A percentile compares a stretch with the other conserved stretches of the same genome.
Evolutionary conservation across 257 asterid genomes (phyloP).

Genomic region (Jaltomata sinuosa): DNA sequence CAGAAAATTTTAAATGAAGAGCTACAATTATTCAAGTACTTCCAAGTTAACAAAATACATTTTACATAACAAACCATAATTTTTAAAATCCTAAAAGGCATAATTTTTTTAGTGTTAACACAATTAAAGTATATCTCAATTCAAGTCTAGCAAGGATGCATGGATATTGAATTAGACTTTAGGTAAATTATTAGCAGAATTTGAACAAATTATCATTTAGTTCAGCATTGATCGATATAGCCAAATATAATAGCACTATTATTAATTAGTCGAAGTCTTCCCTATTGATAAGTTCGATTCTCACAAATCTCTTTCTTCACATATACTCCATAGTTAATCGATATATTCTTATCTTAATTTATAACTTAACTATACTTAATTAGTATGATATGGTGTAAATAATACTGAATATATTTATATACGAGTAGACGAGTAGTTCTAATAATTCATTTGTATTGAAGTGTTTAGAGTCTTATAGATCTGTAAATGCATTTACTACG

Average conservation of each 20-base stretch:
- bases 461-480: not conserved
- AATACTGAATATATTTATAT: not conserved
- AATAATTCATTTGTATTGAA: not conserved
- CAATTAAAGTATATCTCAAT: not conserved
- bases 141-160: not conserved
- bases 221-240: not conserved
- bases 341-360: not conserved
- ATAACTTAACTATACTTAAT: no score
- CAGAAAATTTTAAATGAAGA: not conserved
- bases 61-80: not conserved
- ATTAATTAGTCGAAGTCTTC: no score
- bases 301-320: not conserved
- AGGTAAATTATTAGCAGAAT: not conserved
- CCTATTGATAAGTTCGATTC: no score
- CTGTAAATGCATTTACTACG: not conserved
- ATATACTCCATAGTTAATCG: not conserved
- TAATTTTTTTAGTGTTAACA: no score
- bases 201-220: not conserved
- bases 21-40: no score
- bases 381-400: not conserved
- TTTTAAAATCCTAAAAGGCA: not conserved
- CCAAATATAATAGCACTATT: not conserved
- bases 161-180: not conserved
- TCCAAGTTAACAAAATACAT: not conserved
- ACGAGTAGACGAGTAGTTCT: not conserved